Conservation (phyloP, 768 basidiomycete genomes). For the Mycena rosella region DNA sequence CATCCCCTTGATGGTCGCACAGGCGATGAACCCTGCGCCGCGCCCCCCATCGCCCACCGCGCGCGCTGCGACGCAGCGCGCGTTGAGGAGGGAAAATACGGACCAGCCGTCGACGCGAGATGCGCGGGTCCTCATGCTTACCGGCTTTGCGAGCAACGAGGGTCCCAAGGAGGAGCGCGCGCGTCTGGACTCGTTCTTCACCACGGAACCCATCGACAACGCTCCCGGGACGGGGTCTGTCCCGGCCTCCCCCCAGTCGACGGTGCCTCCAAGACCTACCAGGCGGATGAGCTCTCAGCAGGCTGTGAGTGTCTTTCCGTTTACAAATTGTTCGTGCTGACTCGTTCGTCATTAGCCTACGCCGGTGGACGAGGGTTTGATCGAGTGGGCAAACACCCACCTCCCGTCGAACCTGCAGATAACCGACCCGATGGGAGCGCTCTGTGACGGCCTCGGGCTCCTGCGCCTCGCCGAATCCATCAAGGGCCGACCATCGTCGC, state of each 20-base stretch:
- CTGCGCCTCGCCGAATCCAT: constrained; percentile 89
- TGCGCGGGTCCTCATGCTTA: constrained; percentile 74
- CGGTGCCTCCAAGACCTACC: constrained; percentile 71
- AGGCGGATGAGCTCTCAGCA: constrained; percentile 32
- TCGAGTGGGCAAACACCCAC: constrained; percentile 92
- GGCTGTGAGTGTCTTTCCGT: constrained; percentile 32
- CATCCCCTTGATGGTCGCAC: constrained; percentile 93
- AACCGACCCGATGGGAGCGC: constrained; percentile 55
- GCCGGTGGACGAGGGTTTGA: constrained; percentile 63
- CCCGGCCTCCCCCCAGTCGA: constrained; percentile 42
- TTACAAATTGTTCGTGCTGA: constrained; percentile 5
- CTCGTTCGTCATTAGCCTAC: constrained; percentile 34
- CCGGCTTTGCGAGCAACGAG: constrained; percentile 56
- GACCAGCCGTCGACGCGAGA: constrained; percentile 86
- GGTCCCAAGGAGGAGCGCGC: constrained; percentile 61
- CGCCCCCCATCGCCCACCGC: constrained; percentile 93
- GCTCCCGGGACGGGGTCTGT: constrained; percentile 33
- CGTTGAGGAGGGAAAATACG: constrained; percentile 86
- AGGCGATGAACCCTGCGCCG: constrained; percentile 96
- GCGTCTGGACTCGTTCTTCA: constrained; percentile 69
- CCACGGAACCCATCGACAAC: constrained; percentile 49
- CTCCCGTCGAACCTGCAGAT: constrained; percentile 77
- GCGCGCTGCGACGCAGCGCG: constrained; percentile 89
- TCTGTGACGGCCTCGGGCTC: constrained; percentile 80
- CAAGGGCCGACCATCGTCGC: constrained; percentile 72